These are phyloP conservation scores for Auricularia sp. DNA, from an alignment of 768 basidiomycete species.

Conservation along the genomic window DNA sequence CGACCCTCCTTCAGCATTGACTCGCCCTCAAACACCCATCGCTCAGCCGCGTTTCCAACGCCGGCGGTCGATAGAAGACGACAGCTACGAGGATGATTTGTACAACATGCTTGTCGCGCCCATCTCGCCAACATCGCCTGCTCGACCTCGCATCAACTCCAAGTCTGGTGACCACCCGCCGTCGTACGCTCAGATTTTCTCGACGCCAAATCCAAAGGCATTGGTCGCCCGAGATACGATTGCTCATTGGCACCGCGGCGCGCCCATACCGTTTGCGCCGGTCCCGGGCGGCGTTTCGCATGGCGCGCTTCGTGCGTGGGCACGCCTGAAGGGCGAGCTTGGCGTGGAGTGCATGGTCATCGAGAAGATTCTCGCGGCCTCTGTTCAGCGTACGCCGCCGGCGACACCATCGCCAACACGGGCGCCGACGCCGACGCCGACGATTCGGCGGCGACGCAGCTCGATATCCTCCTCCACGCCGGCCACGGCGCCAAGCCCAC, in stretches of 20 bases:
- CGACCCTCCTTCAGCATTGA: not conserved
- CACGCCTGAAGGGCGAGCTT: slow-evolving; percentile 64
- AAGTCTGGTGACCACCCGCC: not conserved
- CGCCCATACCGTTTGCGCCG: slow-evolving; percentile 32
- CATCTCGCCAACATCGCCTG: not conserved
- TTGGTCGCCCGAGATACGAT: slow-evolving; percentile 44
- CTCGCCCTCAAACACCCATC: not conserved
- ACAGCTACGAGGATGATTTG: not conserved
- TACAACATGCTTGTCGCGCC: not conserved
- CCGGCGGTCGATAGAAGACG: not conserved
- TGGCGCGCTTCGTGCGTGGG: slow-evolving; percentile 67
- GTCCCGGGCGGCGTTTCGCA: slow-evolving; percentile 43
- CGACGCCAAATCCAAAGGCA: not conserved
- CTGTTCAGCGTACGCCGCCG: slow-evolving; percentile 2
- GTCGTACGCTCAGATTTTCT: not conserved
- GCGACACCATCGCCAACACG: not conserved
- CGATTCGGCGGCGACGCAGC: not conserved
- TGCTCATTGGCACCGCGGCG: slow-evolving; percentile 62
- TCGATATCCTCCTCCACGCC: not conserved
- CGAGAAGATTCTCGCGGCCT: slow-evolving; percentile 53
- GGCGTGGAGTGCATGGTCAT: slow-evolving; percentile 70
- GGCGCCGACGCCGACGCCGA: not conserved
- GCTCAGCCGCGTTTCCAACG: not conserved
- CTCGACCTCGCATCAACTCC: not conserved
- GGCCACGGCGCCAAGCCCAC: slow-evolving; percentile 5